Evolutionary conservation across 1,284 basidiomycete species (phyloP), one percentile per base, ranked within the genome.

Genomic region (Apiotrichum akiyoshidainum): DNA sequence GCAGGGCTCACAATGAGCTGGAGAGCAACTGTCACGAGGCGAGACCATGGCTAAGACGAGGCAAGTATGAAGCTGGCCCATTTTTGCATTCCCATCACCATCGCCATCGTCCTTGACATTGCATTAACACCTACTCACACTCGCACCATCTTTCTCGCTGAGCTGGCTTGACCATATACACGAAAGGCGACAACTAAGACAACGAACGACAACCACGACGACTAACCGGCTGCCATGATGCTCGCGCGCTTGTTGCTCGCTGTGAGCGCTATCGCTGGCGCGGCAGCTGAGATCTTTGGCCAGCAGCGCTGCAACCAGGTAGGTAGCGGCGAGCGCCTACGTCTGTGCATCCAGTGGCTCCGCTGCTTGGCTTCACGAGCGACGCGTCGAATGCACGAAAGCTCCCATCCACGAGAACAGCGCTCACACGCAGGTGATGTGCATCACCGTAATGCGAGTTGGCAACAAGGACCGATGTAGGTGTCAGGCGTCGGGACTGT

Each of bases 381-480:
- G 40, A 16, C n/a, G 5, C 1, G n/a, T 41, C 17, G 6, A 17
- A 31, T 31, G 26, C 4, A 31, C 26, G 26, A 31, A 7, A 31
- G 26, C 26, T 31, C 4, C 26, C 26, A 31, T 31, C 26, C 26
- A 31, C 26, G 26, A 31, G 26, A 31, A 31, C 26, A 31, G 7
- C 26, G 16, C 55, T 52, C 44, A 50, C 49, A 8, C 2, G 12
- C 37, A 59, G 58, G 52, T 51, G 33, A 53, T 60, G 42, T 60
- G 59, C 31, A 41, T 52, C 33, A 46, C 33, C 33, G 59, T 41
- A 13, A 33, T 48, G 1, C 59, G 59, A 26, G 35, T 40, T 14
- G 47, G 55, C 33, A 31, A n/a, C 22, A 37, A 48, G 14, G 58
- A 59, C n/a, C 47, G 49, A n/a, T 59, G 57, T 59, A 34, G 12